Base-by-base conservation (phyloP, 768 basidiomycete species). In the Kwoniella sp. region DNA sequence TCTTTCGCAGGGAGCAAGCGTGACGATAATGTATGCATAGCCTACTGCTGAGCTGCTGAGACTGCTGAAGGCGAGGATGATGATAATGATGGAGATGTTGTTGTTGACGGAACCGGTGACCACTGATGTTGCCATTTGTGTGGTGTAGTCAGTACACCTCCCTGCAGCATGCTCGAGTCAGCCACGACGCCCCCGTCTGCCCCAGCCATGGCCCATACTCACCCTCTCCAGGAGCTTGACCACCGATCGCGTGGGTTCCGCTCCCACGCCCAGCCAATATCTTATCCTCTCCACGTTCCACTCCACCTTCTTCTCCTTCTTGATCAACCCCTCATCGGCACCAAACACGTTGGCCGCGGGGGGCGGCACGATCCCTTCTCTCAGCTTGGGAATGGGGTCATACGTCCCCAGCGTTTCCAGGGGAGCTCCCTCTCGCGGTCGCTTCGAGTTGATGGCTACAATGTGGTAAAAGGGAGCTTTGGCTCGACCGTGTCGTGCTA, bases 201-300 rank as follows among this genome's bases (percentile, higher is more conserved):
- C 5, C 11, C 5, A 36, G 57, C 27, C 33, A 55, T 37, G n/a
- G n/a, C n/a, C n/a, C n/a, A n/a, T n/a, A 79, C 86, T 66, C 64
- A 90, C 93, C 79, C 84, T 77, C 69, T 86, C 83, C 66, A 98
- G 75, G 59, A 96, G 66, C 63, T 80, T 84, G 33, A 85, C 81
- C 4, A 87, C 88, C 5, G 85, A 79, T 67, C 84, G 83, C 38
- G 83, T 86, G 0, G 93, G 93, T 54, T 81, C 73, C 28, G 93
- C 93, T 0, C 91, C 92, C 15, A 85, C 82, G 28, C 80, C 80
- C 32, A 96, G 74, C 93, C 93, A 98, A 67, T 88, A 89, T 53
- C 80, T 80, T 71, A 98, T 88, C 70, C 93, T 82, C 63, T 88
- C 84, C 22, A 85, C 84, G 73, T 89, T 90, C 91, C 92, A 96